Percentiles rank a stretch among this genome's conserved stretches.
phyloP scores from a whole-genome alignment of 2,329 filamentous ascomycete genomes.

The Ploettnerulaceae sp. region DNA sequence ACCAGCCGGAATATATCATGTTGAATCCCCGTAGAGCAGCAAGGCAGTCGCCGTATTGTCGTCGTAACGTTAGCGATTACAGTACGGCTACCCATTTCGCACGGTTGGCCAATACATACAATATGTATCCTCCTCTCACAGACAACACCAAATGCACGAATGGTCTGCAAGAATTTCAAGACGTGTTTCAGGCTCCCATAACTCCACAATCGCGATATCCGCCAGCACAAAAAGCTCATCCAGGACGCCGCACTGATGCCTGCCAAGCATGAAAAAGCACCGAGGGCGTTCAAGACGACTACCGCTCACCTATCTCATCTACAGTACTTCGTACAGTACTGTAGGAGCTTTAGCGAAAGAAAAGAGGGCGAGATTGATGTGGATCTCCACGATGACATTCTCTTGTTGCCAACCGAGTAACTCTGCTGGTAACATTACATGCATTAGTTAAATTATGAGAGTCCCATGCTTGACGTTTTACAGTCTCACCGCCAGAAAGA shows the following conservation, averaged over 20 bases:
- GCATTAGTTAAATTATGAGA: conserved; percentile 16
- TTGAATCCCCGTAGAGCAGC: neutral
- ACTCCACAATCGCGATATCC: neutral
- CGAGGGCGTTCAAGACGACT: neutral
- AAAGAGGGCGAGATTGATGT: no score
- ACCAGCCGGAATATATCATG: neutral
- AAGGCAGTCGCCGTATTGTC: neutral
- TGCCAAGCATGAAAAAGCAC: conserved; percentile 5
- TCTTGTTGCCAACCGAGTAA: no score
- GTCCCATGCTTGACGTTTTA: conserved; percentile 19
- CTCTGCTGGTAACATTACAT: no score
- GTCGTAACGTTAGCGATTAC: neutral
- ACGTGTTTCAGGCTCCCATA: conserved; percentile 6
- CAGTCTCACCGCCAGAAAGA: conserved; percentile 23
- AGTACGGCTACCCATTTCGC: neutral
- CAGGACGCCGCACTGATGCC: neutral
- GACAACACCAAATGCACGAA: conserved; percentile 3
- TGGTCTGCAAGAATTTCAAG: neutral
- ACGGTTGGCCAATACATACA: neutral
- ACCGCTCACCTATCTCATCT: no score
- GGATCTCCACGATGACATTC: no score
- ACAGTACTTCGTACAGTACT: no score
- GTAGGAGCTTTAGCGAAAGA: no score
- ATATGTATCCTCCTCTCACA: neutral
- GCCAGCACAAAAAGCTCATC: neutral